Evolutionary conservation across 116 monocot species (phyloP), one percentile per base, ranked within the genome.

Genomic region (Phalaenopsis hybrid): DNA sequence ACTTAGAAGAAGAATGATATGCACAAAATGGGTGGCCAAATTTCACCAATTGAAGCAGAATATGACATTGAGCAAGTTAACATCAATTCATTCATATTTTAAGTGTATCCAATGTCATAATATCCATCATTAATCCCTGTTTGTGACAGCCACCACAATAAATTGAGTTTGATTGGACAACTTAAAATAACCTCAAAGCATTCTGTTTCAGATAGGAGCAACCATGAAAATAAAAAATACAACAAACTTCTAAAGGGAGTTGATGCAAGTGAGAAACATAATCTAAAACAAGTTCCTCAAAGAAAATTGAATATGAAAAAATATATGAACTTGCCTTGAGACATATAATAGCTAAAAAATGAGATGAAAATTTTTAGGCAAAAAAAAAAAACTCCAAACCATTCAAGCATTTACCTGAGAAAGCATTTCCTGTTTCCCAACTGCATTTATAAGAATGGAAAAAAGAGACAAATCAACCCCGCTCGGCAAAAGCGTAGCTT

Each of bases 401-500:
- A 21, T 25, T 18, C 76, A 21, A 51, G 81, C 45, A 69, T 81
- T 73, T 92, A 95, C 98, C 98, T 98, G 98, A 8, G 94, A 93
- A 79, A 93, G 89, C 81, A 98, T 83, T 84, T 98, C 98, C 74
- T 89, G 91, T 74, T 90, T 92, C 76, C 95, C 92, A 18, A 98
- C 95, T 34, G 89, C 91, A 72, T 95, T 95, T 76, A 95, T 93
- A 82, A 98, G 91, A 88, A 93, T 88, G 33, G 98, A 98, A 74
- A 98, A 95, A 25, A 98, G 83, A 41, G 98, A 98, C 21, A 98
- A 85, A 86, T 98, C 93, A 83, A 93, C 90, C 72, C 88, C 89
- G 85, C 90, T 95, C 16, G 95, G 95, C 78, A 98, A 85, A 12
- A 98, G 78, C 61, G 98, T 98, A 17, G 98, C 98, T 79, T 98